Conservation (phyloP, 2,329 filamentous ascomycete genomes). For the Scopulariopsis brevicaulis region DNA sequence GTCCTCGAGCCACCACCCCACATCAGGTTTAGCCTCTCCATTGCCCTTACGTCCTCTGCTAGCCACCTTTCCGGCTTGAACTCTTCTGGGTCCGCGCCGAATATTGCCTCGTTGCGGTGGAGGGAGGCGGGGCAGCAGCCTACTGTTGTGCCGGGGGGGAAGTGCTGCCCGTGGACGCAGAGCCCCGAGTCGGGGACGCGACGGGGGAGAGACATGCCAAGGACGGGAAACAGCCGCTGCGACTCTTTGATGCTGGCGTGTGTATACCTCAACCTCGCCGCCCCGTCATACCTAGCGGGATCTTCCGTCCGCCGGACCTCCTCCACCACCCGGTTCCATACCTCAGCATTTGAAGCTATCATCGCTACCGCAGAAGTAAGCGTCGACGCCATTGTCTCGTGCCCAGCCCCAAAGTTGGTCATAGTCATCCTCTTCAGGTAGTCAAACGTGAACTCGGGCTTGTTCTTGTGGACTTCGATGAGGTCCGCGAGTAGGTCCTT, state of each 20-base stretch:
- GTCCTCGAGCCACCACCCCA: constrained; percentile 40
- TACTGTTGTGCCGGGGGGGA: constrained; percentile 34
- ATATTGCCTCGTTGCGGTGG: constrained; percentile 36
- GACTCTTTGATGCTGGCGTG: constrained; percentile 38
- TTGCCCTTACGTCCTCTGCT: constrained; percentile 17
- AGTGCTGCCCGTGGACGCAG: constrained; percentile 21
- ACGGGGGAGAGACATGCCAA: constrained; percentile 38
- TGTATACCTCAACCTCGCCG: constrained; percentile 18
- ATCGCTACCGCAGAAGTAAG: constrained; percentile 35
- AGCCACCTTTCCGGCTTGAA: constrained; percentile 40
- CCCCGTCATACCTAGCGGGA: constrained; percentile 5
- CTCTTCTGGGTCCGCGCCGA: constrained; percentile 28
- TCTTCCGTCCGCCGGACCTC: constrained; percentile 6
- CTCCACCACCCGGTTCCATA: constrained; percentile 20
- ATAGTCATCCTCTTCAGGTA: constrained; percentile 40
- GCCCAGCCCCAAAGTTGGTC: constrained; percentile 44
- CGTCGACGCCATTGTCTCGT: constrained; percentile 42
- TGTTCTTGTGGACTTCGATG: constrained; percentile 30
- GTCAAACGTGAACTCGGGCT: constrained; percentile 30
- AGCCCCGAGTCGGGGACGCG: constrained; percentile 25
- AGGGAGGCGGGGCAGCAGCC: constrained; percentile 38
- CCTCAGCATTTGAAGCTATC: constrained; percentile 25
- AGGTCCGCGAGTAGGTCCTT: constrained; percentile 33
- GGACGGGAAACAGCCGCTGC: constrained; percentile 36
- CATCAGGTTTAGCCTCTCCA: constrained; percentile 36